phyloP scores from a whole-genome alignment of 2,329 filamentous ascomycete genomes.

The Fusarium nanum region DNA sequence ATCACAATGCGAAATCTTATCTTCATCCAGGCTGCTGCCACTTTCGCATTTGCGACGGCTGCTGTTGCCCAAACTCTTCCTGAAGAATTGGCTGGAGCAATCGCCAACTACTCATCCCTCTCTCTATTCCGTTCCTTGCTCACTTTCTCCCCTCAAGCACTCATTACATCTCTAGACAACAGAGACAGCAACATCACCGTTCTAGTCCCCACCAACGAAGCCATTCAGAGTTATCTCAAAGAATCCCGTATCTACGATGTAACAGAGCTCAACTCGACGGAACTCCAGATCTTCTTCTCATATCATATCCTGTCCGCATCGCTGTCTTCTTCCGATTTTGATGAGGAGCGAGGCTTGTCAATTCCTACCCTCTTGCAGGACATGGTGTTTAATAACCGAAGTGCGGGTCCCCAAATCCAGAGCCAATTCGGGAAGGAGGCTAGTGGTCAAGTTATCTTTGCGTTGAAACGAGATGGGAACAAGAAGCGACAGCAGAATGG shows the following conservation, averaged over 20 bases:
- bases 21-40: neutral
- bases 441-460: conserved; percentile 37
- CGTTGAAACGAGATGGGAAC: neutral
- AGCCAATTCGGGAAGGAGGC: conserved; percentile 24
- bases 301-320: conserved; percentile 34
- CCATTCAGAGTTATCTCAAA: conserved; percentile 31
- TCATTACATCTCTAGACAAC: conserved; percentile 7
- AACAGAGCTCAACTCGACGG: conserved; percentile 3
- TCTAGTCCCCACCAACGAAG: conserved; percentile 36
- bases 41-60: conserved; percentile 8
- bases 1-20: conserved; percentile 17
- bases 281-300: conserved; percentile 31
- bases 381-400: conserved; percentile 36
- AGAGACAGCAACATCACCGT: conserved; percentile 32
- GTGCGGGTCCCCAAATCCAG: conserved; percentile 17
- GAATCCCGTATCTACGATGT: conserved; percentile 8
- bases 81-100: conserved; percentile 19
- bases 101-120: conserved; percentile 23
- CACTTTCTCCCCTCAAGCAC: neutral
- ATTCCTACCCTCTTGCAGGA: conserved; percentile 29
- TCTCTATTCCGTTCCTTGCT: conserved; percentile 34
- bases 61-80: conserved; percentile 19
- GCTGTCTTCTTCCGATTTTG: conserved; percentile 18
- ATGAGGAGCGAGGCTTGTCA: conserved; percentile 3
- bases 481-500: conserved; percentile 1